phyloP scores from a whole-genome alignment of 2,329 filamentous ascomycete genomes.

The Amesomyces nigricolor region DNA sequence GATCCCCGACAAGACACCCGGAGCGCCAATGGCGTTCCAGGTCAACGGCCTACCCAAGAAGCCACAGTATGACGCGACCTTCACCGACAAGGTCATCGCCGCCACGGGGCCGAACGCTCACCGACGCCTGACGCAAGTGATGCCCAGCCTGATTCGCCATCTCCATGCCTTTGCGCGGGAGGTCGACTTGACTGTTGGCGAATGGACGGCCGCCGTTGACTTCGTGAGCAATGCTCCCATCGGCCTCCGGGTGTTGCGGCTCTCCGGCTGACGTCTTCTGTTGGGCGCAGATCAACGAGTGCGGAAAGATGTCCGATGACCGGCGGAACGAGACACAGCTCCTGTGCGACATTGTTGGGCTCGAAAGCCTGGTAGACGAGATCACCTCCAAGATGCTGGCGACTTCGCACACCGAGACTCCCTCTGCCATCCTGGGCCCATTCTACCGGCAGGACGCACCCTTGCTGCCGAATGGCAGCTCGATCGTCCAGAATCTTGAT shows the following conservation, averaged over 20 bases:
- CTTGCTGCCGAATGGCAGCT: slow-evolving; percentile 50
- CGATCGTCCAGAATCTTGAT: slow-evolving; percentile 40
- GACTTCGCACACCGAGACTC: slow-evolving; percentile 36
- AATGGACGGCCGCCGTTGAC: slow-evolving; percentile 60
- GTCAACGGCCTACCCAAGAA: slow-evolving; percentile 9
- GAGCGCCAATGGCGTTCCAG: slow-evolving; percentile 5
- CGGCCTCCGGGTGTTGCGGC: not conserved
- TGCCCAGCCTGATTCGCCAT: slow-evolving; percentile 55
- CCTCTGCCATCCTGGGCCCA: slow-evolving; percentile 62
- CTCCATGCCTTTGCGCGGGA: slow-evolving; percentile 65
- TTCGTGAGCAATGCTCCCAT: slow-evolving; percentile 38
- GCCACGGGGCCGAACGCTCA: slow-evolving; percentile 58
- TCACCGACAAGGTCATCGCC: slow-evolving; percentile 59
- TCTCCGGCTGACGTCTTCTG: slow-evolving; percentile 1
- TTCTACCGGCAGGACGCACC: slow-evolving; percentile 64
- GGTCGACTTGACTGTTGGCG: slow-evolving; percentile 59
- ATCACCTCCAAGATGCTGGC: slow-evolving; percentile 55
- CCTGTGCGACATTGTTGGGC: slow-evolving; percentile 61
- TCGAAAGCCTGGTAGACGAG: slow-evolving; percentile 60
- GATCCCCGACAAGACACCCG: slow-evolving; percentile 16
- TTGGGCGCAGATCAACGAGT: slow-evolving; percentile 50
- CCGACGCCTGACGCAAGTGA: slow-evolving; percentile 52
- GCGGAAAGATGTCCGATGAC: slow-evolving; percentile 57
- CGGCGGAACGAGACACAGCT: slow-evolving; percentile 64
- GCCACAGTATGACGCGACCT: slow-evolving; percentile 33